Base-by-base conservation (phyloP, 1,284 basidiomycete species). In the Papiliotrema nemorosa region DNA sequence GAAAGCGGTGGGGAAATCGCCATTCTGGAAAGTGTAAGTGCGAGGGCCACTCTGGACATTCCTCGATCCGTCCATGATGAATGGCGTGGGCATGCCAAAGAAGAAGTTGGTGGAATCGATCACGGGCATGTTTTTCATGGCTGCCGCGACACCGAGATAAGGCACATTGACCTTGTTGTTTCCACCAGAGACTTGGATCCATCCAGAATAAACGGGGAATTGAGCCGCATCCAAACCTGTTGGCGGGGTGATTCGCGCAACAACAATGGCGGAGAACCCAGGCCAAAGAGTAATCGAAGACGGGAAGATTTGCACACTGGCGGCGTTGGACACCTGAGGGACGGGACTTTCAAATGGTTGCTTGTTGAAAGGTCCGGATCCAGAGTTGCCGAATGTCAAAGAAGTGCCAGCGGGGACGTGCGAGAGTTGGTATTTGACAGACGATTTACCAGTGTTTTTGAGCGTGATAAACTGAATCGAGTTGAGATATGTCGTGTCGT, bases 401-500 rank as follows among this genome's bases (percentile, higher is more conserved):
- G 60, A 54, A 24, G 66, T 66, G 3, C 61, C 59, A 5, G 68
- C 66, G 12, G 67, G 58, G 10, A 62, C 52, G 38, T 70, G 59
- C 4, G 52, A 59, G 27, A 70, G 43, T n/a, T 45, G 58, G 52
- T 64, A 71, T 16, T 51, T 60, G 27, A 50, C 51, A 26, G 36
- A 48, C 7, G 48, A 51, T 22, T 52, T 56, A 22, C 60, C 64
- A 24, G 58, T 61, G 51, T 70, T 70, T 18, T 50, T 64, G 31
- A 70, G 47, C 2, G 63, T 69, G 42, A 75, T 38, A 37, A 54
- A 60, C 47, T 72, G 83, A 73, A 61, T 46, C 45, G 70, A 62
- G 47, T 74, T 68, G 63, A 82, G 81, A 64, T 85, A 73, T 0
- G 80, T 78, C 1, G 86, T 87, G 68, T 87, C 85, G 67, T 88